Conservation (phyloP, 202 grass and related monocot species). For the Zoysia matrella region DNA sequence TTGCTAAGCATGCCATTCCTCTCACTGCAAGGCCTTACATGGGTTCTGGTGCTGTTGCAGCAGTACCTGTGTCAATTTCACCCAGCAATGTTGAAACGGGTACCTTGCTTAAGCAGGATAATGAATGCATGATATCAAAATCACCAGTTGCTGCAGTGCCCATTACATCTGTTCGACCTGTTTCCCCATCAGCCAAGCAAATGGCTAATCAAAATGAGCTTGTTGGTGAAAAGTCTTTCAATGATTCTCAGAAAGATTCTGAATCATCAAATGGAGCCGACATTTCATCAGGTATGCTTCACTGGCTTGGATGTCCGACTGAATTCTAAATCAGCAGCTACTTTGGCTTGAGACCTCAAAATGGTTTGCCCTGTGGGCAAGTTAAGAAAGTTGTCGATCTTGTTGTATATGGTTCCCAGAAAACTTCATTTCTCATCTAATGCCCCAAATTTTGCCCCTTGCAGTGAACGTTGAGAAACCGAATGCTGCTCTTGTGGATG, state of each 20-base stretch:
- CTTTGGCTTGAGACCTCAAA: constrained; percentile 22
- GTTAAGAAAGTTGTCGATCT: constrained; percentile 28
- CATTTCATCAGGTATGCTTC: constrained; percentile 52
- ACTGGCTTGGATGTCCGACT: constrained; percentile 24
- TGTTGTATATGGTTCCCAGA: constrained; percentile 15
- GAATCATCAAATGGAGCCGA: constrained; percentile 41
- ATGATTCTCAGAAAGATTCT: constrained; percentile 36
- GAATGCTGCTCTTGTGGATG: constrained; percentile 36
- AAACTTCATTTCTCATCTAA: constrained; percentile 27
- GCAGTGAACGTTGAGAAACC: constrained; percentile 28
- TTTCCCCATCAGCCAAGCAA: constrained; percentile 35
- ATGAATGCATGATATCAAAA: constrained; percentile 28
- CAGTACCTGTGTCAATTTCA: constrained; percentile 50
- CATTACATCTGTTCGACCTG: constrained; percentile 35
- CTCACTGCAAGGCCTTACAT: constrained; percentile 36
- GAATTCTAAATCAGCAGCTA: constrained; percentile 23
- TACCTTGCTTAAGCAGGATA: constrained; percentile 27
- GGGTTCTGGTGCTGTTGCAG: constrained; percentile 51
- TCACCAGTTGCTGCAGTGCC: constrained; percentile 23
- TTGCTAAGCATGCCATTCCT: constrained; percentile 32
- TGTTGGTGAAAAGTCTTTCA: constrained; percentile 38
- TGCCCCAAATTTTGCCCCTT: not conserved
- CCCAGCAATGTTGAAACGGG: constrained; percentile 29
- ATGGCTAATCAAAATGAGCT: constrained; percentile 28
- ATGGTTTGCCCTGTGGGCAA: not conserved